Percentiles rank a stretch among this genome's conserved stretches.
Evolutionary conservation across 1,284 basidiomycete genomes (phyloP).

Genomic region (Ustilago shanxiensis): DNA sequence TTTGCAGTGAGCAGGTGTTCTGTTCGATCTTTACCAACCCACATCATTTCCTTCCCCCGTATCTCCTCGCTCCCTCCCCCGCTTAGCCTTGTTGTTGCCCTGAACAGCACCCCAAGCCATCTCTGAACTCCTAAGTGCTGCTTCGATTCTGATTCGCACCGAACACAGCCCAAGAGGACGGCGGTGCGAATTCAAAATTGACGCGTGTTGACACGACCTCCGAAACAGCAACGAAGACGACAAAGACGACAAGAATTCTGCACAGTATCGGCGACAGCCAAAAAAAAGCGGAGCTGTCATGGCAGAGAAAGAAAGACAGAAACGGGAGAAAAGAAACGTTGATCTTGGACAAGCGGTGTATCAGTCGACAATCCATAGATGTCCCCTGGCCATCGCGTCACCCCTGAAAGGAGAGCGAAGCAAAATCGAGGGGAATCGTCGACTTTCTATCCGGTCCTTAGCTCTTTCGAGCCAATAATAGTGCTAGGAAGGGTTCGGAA

Average conservation of each 20-base stretch:
- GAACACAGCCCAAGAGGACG: constrained; percentile 17
- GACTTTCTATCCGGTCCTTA: constrained; percentile 52
- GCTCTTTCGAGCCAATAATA: neutral
- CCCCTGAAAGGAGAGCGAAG: neutral
- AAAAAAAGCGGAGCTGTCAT: neutral
- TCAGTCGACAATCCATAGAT: constrained; percentile 38
- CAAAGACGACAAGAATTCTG: neutral
- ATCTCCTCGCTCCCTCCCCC: neutral
- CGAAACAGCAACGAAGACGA: neutral
- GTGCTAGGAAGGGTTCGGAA: too few relatives aligned
- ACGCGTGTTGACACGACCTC: constrained; percentile 20
- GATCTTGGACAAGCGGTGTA: constrained; percentile 47
- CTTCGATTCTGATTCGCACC: neutral
- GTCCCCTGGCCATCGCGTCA: neutral
- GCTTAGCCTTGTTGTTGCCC: neutral
- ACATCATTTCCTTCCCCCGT: neutral
- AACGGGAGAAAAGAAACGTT: neutral
- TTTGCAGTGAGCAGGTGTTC: constrained; percentile 41
- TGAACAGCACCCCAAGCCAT: neutral
- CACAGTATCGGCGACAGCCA: neutral
- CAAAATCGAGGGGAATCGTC: constrained; percentile 9
- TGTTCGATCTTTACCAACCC: constrained; percentile 39
- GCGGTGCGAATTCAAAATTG: constrained; percentile 14
- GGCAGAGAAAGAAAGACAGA: neutral
- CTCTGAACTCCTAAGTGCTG: neutral